Conservation (phyloP, 805 yeast genomes). For the Teunomyces aglyptinius region DNA sequence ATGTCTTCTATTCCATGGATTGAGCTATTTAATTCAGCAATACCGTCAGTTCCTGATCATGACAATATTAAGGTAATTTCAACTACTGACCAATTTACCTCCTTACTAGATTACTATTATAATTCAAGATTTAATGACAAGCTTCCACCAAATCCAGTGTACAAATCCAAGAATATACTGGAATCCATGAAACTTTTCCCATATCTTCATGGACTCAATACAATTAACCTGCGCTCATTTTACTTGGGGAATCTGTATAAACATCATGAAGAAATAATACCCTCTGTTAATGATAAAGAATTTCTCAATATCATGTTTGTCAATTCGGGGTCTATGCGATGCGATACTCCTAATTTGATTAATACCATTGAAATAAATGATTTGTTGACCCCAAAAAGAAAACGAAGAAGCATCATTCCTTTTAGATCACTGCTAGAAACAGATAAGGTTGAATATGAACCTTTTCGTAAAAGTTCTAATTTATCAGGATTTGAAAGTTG, state of each 20-base stretch:
- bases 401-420: not conserved
- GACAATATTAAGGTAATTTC: constrained; percentile 9
- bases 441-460: constrained; percentile 2
- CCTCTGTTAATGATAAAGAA: constrained; percentile 1
- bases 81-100: constrained; percentile 5
- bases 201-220: constrained; percentile 32
- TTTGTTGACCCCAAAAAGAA: constrained; percentile 7
- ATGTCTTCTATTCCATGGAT: constrained; percentile 7
- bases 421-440: constrained; percentile 2
- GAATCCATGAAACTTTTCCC: constrained; percentile 24
- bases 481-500: not conserved
- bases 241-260: constrained; percentile 19
- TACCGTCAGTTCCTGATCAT: constrained; percentile 8
- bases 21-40: constrained; percentile 8
- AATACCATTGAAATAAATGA: constrained; percentile 10
- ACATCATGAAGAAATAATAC: constrained; percentile 6
- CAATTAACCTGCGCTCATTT: constrained; percentile 22
- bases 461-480: constrained; percentile 2
- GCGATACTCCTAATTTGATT: constrained; percentile 4
- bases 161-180: not conserved
- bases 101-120: constrained; percentile 11
- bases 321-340: not conserved
- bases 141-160: not conserved
- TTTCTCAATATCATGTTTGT: constrained; percentile 13
- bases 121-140: constrained; percentile 1